Conservation (phyloP, 1,284 basidiomycete species). For the Leccinum insolens region DNA sequence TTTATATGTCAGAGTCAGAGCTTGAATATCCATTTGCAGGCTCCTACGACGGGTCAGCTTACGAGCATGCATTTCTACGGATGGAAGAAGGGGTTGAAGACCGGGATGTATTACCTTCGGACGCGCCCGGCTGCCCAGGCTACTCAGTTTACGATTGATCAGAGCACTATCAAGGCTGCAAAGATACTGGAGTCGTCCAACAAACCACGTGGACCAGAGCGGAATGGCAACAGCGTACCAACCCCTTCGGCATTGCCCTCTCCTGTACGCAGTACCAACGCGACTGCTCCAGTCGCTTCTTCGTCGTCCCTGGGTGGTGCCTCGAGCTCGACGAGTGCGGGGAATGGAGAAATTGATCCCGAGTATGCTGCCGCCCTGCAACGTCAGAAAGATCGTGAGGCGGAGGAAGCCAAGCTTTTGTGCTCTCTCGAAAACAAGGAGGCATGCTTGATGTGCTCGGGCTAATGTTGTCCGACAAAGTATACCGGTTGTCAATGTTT, state of each 20-base stretch:
- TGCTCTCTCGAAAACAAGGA: constrained; percentile 92
- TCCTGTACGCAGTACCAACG: constrained; percentile 26
- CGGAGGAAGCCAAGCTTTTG: constrained; percentile 78
- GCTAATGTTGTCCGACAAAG: constrained; percentile 41
- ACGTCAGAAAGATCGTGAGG: constrained; percentile 73
- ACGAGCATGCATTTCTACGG: constrained; percentile 99
- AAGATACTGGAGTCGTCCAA: constrained; percentile 51
- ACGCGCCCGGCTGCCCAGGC: constrained; percentile 95
- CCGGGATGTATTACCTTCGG: constrained; percentile 96
- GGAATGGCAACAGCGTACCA: constrained; percentile 30
- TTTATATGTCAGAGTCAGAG: constrained; percentile 96
- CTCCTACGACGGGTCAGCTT: constrained; percentile 92
- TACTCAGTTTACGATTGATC: constrained; percentile 98
- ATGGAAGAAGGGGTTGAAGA: constrained; percentile 99
- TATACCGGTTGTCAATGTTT: neutral
- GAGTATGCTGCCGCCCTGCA: constrained; percentile 84
- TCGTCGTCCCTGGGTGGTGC: constrained; percentile 39
- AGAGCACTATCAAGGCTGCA: constrained; percentile 75
- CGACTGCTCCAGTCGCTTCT: constrained; percentile 18
- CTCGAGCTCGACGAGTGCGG: constrained; percentile 36
- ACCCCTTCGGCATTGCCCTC: constrained; percentile 42
- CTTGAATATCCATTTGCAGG: constrained; percentile 92
- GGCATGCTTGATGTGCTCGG: constrained; percentile 85
- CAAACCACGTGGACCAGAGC: constrained; percentile 20
- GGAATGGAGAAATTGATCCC: constrained; percentile 66